A percentile compares a stretch with the other conserved stretches of the same genome.
Conservation (phyloP, 305 asterid species). For the Caryopteris hybrid region DNA sequence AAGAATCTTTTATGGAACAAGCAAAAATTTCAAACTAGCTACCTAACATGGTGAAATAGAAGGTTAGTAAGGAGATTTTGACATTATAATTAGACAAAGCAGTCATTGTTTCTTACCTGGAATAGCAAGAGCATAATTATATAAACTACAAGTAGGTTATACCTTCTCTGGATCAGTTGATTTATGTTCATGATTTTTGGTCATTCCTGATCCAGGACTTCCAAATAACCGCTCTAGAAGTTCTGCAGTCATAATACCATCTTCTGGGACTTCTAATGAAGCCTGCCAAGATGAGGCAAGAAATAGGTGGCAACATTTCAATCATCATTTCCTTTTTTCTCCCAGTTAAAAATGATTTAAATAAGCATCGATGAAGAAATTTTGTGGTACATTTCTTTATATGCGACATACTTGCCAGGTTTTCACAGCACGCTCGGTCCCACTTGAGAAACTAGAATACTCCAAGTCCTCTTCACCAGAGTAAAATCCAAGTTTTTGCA, state of each 20-base stretch:
- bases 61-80: background rate
- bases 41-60: background rate
- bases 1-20: too few species aligned
- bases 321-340: background rate
- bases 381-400: background rate
- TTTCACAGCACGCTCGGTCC: slow-evolving; percentile 89
- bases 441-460: slow-evolving; percentile 62
- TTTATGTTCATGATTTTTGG: slow-evolving; percentile 23
- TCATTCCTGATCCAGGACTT: slow-evolving; percentile 20
- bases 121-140: background rate
- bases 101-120: background rate
- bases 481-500: slow-evolving; percentile 76
- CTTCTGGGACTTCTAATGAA: slow-evolving; percentile 55
- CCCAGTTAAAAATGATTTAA: background rate
- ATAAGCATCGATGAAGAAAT: background rate
- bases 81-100: too few species aligned
- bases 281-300: slow-evolving; percentile 49
- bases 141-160: too few species aligned
- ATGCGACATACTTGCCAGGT: slow-evolving; percentile 86
- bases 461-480: slow-evolving; percentile 97
- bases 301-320: background rate
- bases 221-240: slow-evolving; percentile 58
- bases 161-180: slow-evolving; percentile 32
- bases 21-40: background rate
- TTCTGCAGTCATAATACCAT: slow-evolving; percentile 82